Percentiles rank a stretch among this genome's conserved stretches.
Evolutionary conservation across 371 early-diverging fungal species (phyloP).

Genomic region (Mortierella sp.): DNA sequence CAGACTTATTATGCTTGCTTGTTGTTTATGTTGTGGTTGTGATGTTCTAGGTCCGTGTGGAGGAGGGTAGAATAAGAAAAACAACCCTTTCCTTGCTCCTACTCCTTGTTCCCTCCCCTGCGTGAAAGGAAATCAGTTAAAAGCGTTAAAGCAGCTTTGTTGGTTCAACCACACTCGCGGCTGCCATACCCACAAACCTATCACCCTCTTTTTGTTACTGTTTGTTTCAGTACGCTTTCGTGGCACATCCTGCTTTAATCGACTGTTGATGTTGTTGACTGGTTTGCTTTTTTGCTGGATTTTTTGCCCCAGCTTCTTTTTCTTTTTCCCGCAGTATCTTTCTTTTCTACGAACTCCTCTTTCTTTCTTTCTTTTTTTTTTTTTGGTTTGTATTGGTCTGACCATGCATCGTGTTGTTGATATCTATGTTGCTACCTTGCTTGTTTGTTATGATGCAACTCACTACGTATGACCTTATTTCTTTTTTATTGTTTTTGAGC

Average conservation of each 20-base stretch:
- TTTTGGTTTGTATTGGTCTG: neutral
- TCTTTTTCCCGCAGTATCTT: neutral
- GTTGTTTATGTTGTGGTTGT: neutral
- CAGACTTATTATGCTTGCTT: neutral
- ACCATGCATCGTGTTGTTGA: neutral
- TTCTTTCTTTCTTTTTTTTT: neutral
- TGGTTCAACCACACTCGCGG: neutral
- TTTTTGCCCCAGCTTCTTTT: neutral
- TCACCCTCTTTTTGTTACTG: neutral
- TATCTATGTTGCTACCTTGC: neutral
- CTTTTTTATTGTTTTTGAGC: neutral
- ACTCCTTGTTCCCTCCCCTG: neutral
- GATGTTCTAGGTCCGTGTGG: slow-evolving; percentile 2
- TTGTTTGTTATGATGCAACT: neutral
- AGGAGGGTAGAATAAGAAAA: neutral
- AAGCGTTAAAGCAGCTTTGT: neutral
- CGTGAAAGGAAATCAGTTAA: neutral
- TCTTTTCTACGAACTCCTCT: neutral
- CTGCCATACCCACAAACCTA: neutral
- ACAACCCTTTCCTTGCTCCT: neutral
- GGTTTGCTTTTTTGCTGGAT: neutral
- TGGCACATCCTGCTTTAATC: neutral
- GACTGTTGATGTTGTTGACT: neutral
- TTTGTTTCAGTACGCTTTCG: neutral
- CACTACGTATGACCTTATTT: neutral